A percentile compares a stretch with the other conserved stretches of the same genome.
These are phyloP conservation scores for Jaltomata sinuosa DNA, from an alignment of 257 asterid genomes.

Conservation along the genomic window DNA sequence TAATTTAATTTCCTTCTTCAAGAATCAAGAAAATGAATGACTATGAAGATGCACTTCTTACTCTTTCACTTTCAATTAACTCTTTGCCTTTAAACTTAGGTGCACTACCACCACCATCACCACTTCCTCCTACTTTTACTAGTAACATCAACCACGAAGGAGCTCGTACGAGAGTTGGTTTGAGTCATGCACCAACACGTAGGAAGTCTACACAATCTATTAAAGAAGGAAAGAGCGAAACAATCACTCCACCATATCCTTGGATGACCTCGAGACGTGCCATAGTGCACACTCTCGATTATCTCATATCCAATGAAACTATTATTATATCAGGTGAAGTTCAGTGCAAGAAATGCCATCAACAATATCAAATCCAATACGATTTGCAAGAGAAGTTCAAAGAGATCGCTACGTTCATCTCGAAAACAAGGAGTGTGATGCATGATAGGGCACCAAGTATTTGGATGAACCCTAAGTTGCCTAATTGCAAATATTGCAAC, in stretches of 20 bases:
- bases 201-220: not conserved
- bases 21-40: not conserved
- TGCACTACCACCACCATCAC: not conserved
- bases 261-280: slow-evolving; percentile 11
- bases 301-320: not conserved
- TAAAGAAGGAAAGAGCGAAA: not conserved
- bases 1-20: not conserved
- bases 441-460: slow-evolving; percentile 9
- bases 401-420: not conserved
- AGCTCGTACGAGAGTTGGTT: not conserved
- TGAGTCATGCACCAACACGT: not conserved
- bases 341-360: slow-evolving; percentile 6
- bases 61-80: slow-evolving; percentile 7
- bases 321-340: not conserved
- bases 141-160: not conserved
- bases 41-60: not conserved
- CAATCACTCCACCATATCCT: slow-evolving; percentile 4
- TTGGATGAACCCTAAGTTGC: slow-evolving; percentile 8
- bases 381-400: slow-evolving; percentile 4
- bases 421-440: not conserved
- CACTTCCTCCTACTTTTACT: not conserved
- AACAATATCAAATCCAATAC: not conserved
- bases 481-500: slow-evolving; percentile 8
- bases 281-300: not conserved
- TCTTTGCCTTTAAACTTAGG: not conserved